Base-by-base conservation (phyloP, 202 grass and related monocot species). In the Dendrocalamus latiflorus region DNA sequence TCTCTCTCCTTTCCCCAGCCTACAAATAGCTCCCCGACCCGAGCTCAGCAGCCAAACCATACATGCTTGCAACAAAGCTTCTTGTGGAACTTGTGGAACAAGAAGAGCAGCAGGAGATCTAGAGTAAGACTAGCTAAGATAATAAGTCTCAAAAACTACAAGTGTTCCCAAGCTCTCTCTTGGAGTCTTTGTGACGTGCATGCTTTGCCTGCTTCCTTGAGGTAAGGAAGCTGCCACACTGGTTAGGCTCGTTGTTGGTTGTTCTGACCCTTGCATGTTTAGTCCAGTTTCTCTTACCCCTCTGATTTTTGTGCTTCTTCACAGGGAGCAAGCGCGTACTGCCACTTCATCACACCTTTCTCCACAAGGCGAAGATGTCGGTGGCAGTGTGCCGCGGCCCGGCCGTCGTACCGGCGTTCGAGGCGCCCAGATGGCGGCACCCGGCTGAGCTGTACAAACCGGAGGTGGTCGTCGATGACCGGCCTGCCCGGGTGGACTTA, bases 11-110 rank as follows among this genome's bases (percentile, higher is more conserved):
- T n/a, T n/a, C n/a, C n/a, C n/a, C 75, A 9, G 54, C 75, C 88
- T 90, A 90, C 88, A 90, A 90, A 90, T 90, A 90, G 53, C n/a
- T 75, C 45, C 22, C 34, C 74, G 80, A n/a, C n/a, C n/a, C n/a
- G 84, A 74, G 62, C 88, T 28, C 62, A 55, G 62, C 75, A 80
- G 20, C 84, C 80, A 62, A 82, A 64, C 12, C 88, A 90, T 69
- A 74, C 69, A 74, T 86, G 84, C 73, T 65, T 79, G 79, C 84
- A 86, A 65, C 88, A 68, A 49, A 83, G 77, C 79, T 75, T 79
- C n/a, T n/a, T n/a, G n/a, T n/a, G n/a, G n/a, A n/a, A n/a, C 68
- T 73, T 61, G 82, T 54, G 54, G 10, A 57, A 60, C 50, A 81
- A 54, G 12, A 55, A 66, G 37, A 54, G 65, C 43, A 50, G 55